phyloP scores from a whole-genome alignment of 2,329 filamentous ascomycete species.

The Penicillium sp. region DNA sequence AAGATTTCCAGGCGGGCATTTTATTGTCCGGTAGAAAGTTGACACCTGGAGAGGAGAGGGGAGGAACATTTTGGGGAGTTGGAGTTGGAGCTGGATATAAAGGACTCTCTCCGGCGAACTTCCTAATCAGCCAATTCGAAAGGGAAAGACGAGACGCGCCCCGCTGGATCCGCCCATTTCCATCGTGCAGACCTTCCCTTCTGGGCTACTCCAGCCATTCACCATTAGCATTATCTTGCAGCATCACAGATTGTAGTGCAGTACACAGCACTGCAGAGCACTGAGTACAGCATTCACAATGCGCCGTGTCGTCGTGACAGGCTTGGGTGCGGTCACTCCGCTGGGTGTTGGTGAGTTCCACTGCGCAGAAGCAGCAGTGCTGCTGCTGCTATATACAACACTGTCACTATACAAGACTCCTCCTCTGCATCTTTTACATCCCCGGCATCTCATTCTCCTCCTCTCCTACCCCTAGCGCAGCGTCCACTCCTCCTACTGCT shows the following conservation, averaged over 20 bases:
- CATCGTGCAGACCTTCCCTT: conserved; percentile 46
- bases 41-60: not conserved
- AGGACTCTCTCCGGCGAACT: conserved; percentile 24
- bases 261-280: not conserved
- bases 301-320: conserved; percentile 79
- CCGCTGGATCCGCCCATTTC: conserved; percentile 20
- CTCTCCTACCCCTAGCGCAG: no score
- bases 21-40: not conserved
- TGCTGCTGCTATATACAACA: no score
- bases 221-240: no score
- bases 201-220: conserved; percentile 21
- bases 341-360: conserved; percentile 69
- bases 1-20: conserved; percentile 36
- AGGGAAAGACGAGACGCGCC: conserved; percentile 29
- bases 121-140: conserved; percentile 25
- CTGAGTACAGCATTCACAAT: no score
- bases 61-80: conserved; percentile 8
- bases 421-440: not conserved
- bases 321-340: conserved; percentile 80
- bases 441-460: no score
- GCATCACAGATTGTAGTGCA: no score
- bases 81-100: not conserved
- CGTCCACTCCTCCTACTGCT: no score
- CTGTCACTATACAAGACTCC: no score
- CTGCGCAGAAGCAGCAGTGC: no score